Percentiles rank a stretch among this genome's conserved stretches.
These are phyloP conservation scores for Kregervanrija delftensis DNA, from an alignment of 805 yeast genomes.

Conservation along the genomic window DNA sequence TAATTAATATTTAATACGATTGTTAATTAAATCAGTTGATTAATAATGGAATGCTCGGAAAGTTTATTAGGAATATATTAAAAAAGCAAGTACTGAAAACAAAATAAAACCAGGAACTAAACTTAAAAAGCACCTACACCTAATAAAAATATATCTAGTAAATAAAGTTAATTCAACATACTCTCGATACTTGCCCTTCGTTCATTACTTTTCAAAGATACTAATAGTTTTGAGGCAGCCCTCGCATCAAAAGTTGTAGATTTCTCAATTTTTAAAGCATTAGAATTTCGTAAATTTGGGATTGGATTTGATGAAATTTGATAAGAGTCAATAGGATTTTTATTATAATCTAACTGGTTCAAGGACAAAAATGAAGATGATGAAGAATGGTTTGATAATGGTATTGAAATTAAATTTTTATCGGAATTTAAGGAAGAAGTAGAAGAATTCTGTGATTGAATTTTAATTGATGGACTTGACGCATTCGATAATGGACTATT, in stretches of 20 bases:
- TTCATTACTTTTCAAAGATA: slow-evolving; percentile 13
- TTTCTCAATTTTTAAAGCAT: background rate
- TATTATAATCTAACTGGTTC: background rate
- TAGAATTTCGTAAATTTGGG: background rate
- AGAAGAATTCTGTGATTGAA: background rate
- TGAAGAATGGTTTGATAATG: background rate
- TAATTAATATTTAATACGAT: too few relatives aligned
- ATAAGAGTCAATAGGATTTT: background rate
- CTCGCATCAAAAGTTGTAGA: slow-evolving; percentile 1
- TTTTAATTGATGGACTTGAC: too few relatives aligned
- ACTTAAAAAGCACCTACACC: background rate
- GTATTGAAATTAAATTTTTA: background rate
- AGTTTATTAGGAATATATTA: too few relatives aligned
- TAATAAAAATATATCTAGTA: background rate
- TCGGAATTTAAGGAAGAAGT: background rate
- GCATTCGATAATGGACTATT: too few relatives aligned
- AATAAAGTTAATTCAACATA: slow-evolving; percentile 4
- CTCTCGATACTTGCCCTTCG: slow-evolving; percentile 5
- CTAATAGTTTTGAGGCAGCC: slow-evolving; percentile 14
- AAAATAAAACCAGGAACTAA: background rate
- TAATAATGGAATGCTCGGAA: too few relatives aligned
- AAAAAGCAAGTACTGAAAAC: too few relatives aligned
- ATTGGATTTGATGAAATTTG: background rate
- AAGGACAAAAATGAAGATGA: background rate
- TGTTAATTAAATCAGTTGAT: too few relatives aligned